Evolutionary conservation across 805 yeast species (phyloP).

Genomic region (Ogataea pini): DNA sequence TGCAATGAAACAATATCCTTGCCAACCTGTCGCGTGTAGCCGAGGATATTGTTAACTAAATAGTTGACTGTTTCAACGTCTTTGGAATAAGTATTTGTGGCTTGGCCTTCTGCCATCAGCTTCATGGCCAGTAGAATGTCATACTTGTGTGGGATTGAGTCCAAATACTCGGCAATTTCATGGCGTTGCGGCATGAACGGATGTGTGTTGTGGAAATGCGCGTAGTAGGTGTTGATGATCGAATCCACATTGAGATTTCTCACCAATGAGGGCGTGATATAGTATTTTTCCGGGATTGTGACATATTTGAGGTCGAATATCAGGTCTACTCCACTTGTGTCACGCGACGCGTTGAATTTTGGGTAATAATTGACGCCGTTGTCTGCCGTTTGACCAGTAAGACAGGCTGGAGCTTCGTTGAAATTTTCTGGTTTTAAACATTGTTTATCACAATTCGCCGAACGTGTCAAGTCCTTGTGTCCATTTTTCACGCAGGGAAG

Average conservation of each 20-base stretch:
- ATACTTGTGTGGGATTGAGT: constrained; percentile 36
- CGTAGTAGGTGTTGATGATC: constrained; percentile 37
- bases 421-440: constrained; percentile 31
- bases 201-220: constrained; percentile 43
- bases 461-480: constrained; percentile 19
- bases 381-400: constrained; percentile 14
- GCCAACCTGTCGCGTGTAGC: constrained; percentile 34
- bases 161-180: constrained; percentile 38
- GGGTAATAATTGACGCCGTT: constrained; percentile 31
- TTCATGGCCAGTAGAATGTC: constrained; percentile 51
- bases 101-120: constrained; percentile 50
- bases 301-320: constrained; percentile 28
- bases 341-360: constrained; percentile 33
- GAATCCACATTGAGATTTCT: constrained; percentile 30
- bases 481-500: constrained; percentile 35
- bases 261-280: constrained; percentile 33
- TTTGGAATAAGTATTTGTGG: constrained; percentile 36
- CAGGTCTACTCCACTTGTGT: constrained; percentile 25
- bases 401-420: constrained; percentile 33
- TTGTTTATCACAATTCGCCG: constrained; percentile 26
- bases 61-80: constrained; percentile 44
- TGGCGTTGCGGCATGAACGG: constrained; percentile 47
- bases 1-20: constrained; percentile 48
- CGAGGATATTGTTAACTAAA: constrained; percentile 35
- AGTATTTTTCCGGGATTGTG: constrained; percentile 25